Base-by-base conservation (phyloP, 1,284 basidiomycete genomes). In the Malassezia cuniculi region DNA sequence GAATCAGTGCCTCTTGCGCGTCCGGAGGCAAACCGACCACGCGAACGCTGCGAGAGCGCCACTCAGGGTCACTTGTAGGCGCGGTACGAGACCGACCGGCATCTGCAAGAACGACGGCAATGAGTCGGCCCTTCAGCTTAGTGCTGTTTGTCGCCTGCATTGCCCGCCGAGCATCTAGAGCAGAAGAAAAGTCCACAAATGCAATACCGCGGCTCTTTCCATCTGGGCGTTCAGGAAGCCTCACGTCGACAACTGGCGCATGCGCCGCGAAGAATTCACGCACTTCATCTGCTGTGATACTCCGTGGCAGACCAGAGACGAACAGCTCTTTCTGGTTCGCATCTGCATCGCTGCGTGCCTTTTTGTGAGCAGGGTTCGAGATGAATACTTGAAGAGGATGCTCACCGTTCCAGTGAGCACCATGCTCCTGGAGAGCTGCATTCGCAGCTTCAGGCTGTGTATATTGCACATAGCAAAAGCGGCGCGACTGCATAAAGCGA, bases 391-490 rank as follows among this genome's bases (percentile, higher is more conserved):
- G 81, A 47, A 97, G 68, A 4, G 71, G 69, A 41, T 78, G 73
- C 15, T 75, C 76, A 26, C 47, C 47, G 1, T 47, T 77, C 8
- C 85, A 71, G 52, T 89, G 80, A 18, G 70, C 75, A 3, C 78
- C 78, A 63, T 95, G 77, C 21, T 93, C 71, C 39, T 78, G 76
- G 11, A 90, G 72, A 0, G 87, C 81, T 6, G 74, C 74, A 61
- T 83, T 73, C 0, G 90, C 87, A 1, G 80, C 74, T 8, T 72
- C 66, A 0, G 85, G 82, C 16, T 78, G 78, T 1, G 80, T 80
- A 65, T 77, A 94, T 52, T 94, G 89, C 2, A 99, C 74, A 64
- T 97, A 99, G 64, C 85, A 90, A 69, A 99, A 97, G 10, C 93
- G 75, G 18, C 93, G 74, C 1, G 81, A 81, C 38, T 73, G 77